Percentiles rank a stretch among this genome's conserved stretches.
Conservation (phyloP, 2,329 filamentous ascomycete species). For the Mycosphaerella arachidis region DNA sequence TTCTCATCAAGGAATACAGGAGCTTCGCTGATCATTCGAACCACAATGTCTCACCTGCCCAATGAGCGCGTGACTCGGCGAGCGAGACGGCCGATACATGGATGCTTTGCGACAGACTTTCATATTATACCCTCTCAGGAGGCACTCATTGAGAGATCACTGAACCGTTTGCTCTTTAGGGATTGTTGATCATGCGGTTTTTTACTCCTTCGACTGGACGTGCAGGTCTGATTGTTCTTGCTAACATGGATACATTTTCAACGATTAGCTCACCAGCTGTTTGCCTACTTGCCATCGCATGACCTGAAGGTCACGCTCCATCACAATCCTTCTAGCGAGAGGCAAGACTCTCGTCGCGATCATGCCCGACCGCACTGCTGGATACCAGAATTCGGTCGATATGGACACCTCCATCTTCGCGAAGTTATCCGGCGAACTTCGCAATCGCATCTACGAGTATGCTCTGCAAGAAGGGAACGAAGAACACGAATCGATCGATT, state of each 20-base stretch:
- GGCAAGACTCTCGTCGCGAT: neutral
- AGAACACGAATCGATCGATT: slow-evolving; percentile 7
- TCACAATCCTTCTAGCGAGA: neutral
- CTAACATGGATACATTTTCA: neutral
- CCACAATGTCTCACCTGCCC: neutral
- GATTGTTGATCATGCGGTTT: neutral
- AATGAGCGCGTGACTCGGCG: neutral
- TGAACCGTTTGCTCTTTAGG: neutral
- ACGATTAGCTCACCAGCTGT: neutral
- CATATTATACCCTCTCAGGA: neutral
- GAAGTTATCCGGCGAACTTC: slow-evolving; percentile 9
- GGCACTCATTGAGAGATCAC: neutral
- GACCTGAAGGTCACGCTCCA: neutral
- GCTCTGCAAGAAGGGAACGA: slow-evolving; percentile 9
- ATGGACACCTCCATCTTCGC: slow-evolving; percentile 9
- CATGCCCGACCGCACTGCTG: neutral
- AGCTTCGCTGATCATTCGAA: neutral
- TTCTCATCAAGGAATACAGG: neutral
- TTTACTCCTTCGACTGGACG: neutral
- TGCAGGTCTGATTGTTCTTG: neutral
- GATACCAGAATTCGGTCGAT: neutral
- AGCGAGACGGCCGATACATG: neutral
- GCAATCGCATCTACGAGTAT: slow-evolving; percentile 18
- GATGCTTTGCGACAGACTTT: neutral
- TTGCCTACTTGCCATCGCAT: neutral